phyloP scores from a whole-genome alignment of 1,284 basidiomycete genomes.

The Dichomitus squalens region DNA sequence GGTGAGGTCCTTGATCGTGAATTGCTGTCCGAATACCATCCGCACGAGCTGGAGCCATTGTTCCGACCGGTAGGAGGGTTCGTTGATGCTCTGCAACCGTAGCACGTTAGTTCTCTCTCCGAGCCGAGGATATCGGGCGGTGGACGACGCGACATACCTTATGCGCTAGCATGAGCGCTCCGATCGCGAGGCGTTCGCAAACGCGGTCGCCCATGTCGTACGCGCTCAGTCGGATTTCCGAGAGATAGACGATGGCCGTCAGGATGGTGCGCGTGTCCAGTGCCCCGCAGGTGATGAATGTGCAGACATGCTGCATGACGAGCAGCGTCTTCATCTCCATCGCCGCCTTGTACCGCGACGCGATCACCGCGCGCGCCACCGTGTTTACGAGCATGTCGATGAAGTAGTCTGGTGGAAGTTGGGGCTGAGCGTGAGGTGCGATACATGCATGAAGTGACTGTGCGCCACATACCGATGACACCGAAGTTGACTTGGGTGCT shows the following conservation, averaged over 20 bases:
- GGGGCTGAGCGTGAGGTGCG: neutral
- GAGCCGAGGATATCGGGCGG: neutral
- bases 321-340: conserved; percentile 7
- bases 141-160: conserved; percentile 48
- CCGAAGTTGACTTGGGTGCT: conserved; percentile 17
- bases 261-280: conserved; percentile 55
- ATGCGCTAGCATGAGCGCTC: conserved; percentile 61
- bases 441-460: neutral
- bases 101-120: neutral
- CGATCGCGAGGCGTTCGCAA: conserved; percentile 67
- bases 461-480: conserved; percentile 50
- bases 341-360: conserved; percentile 10
- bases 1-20: neutral
- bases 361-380: conserved; percentile 12
- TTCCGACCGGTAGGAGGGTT: conserved; percentile 20
- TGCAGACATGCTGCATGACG: conserved; percentile 2
- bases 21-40: neutral
- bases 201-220: conserved; percentile 66
- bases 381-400: conserved; percentile 7
- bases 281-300: conserved; percentile 23
- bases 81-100: conserved; percentile 52
- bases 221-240: conserved; percentile 56
- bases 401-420: conserved; percentile 17
- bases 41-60: neutral
- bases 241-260: conserved; percentile 60